phyloP scores from a whole-genome alignment of 352 stramenopile genomes.

The Discostella stelligera region DNA sequence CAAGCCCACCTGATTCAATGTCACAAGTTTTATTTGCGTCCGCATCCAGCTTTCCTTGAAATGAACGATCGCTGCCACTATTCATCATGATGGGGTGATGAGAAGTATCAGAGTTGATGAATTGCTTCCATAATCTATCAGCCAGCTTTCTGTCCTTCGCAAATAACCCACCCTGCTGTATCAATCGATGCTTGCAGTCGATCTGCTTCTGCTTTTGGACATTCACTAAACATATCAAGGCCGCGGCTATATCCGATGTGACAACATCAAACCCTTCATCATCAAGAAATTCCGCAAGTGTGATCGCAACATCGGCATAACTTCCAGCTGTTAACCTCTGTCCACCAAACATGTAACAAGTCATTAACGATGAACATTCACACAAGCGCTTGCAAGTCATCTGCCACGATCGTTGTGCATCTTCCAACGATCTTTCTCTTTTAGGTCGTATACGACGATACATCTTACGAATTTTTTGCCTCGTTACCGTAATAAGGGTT shows the following conservation, averaged over 20 bases:
- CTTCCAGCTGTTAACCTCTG: slow-evolving; percentile 35
- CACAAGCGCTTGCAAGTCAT: slow-evolving; percentile 42
- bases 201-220: slow-evolving; percentile 56
- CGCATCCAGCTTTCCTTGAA: not conserved
- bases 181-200: slow-evolving; percentile 35
- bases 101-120: slow-evolving; percentile 15
- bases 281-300: slow-evolving; percentile 56
- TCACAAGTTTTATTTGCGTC: not conserved
- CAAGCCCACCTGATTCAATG: slow-evolving; percentile 12
- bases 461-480: slow-evolving; percentile 10
- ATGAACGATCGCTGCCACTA: slow-evolving; percentile 5
- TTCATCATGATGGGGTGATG: not conserved
- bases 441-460: slow-evolving; percentile 19
- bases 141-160: slow-evolving; percentile 38
- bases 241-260: slow-evolving; percentile 48
- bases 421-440: slow-evolving; percentile 25
- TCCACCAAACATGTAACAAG: slow-evolving; percentile 60
- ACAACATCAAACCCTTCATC: slow-evolving; percentile 59
- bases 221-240: slow-evolving; percentile 52
- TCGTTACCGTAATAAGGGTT: slow-evolving; percentile 13
- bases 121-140: slow-evolving; percentile 25
- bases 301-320: slow-evolving; percentile 56
- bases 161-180: slow-evolving; percentile 34
- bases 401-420: slow-evolving; percentile 42
- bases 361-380: slow-evolving; percentile 44